phyloP scores from a whole-genome alignment of 208 protist species.

The Trypanosoma congolense region DNA sequence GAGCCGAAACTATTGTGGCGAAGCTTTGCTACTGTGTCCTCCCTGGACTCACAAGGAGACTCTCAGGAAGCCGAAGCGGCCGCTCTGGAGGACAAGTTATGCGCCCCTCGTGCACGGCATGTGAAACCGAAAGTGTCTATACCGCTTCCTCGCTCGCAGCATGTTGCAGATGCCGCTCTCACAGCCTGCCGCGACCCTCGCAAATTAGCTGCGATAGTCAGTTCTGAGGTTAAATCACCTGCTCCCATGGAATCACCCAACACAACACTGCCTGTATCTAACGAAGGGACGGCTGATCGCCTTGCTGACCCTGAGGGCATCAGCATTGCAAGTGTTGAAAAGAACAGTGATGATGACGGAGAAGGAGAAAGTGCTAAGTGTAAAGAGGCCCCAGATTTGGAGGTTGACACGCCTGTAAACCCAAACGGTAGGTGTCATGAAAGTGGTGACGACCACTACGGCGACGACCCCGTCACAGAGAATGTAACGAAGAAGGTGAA shows the following conservation, averaged over 20 bases:
- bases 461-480: background rate
- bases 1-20: background rate
- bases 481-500: background rate
- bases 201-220: background rate
- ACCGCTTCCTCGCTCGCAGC: slow-evolving; percentile 23
- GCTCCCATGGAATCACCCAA: no score
- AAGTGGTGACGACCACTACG: no score
- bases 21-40: slow-evolving; percentile 14
- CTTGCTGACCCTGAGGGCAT: no score
- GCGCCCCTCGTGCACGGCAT: background rate
- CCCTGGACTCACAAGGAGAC: slow-evolving; percentile 16
- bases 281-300: no score
- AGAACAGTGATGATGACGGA: no score
- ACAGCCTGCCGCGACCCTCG: background rate
- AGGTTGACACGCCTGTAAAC: no score
- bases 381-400: no score
- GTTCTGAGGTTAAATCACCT: background rate
- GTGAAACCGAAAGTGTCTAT: slow-evolving; percentile 11
- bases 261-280: background rate
- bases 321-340: no score
- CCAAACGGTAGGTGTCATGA: no score
- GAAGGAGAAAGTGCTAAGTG: no score
- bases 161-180: background rate
- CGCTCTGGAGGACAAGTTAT: slow-evolving; percentile 5
- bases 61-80: slow-evolving; percentile 7